Evolutionary conservation across 768 basidiomycete genomes (phyloP), one percentile per base, ranked within the genome.

Genomic region (Mycena galopus): DNA sequence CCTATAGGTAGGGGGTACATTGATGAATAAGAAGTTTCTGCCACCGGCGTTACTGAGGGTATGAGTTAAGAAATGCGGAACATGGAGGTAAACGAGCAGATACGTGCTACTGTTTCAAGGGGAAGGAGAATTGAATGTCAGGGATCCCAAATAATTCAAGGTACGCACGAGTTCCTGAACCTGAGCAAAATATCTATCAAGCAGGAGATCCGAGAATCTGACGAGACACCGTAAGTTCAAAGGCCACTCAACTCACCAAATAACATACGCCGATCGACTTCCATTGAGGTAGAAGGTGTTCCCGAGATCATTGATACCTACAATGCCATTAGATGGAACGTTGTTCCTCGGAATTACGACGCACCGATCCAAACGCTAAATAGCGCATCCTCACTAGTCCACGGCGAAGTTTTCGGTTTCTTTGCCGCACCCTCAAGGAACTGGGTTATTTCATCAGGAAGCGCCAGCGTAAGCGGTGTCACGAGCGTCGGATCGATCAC

Each of bases 301-400:
- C 37, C 88, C 90, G 44, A 93, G 86, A 76, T 93, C 92, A 75
- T 93, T 93, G 73, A 93, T 90, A 1, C 92, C 72, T 73, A 30
- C 42, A 8, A 59, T 25, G 9, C 17, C 30, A 9, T 57, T 57
- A 33, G 3, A 57, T 10, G 30, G 32, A 25, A 2, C 5, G 4
- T 3, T 11, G 23, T 51, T 14, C 23, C 25, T 23, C 1, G 12
- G 17, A 7, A 27, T 4, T 7, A 1, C 14, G 2, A 32, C 72
- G 2, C 39, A 69, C 72, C 92, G 67, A 93, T 92, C 86, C 87
- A 93, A 25, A 92, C 80, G 0, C 88, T 88, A 79, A 93, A 93
- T 55, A 93, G 76, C 64, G 90, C 78, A 76, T 92, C 88, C 9
- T 77, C 74, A 65, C 86, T 86, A 23, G 85, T 85, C 92, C 92